Evolutionary conservation across 768 basidiomycete species (phyloP).

Genomic region (Termitomyces bulborhizus): DNA sequence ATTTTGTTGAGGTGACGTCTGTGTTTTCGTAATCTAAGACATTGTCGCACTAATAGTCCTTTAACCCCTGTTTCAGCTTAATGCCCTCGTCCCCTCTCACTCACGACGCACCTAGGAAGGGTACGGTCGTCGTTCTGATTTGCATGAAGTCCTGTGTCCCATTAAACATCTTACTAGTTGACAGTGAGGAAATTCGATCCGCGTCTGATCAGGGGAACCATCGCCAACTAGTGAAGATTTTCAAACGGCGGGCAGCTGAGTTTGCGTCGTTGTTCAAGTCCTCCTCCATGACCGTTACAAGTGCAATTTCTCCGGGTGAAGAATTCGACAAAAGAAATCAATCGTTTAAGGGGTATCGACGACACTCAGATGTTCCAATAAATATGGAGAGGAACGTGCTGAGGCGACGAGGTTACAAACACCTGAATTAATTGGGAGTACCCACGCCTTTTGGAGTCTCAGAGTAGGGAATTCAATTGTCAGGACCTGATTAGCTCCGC

Average conservation of each 20-base stretch:
- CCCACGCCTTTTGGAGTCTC: no score
- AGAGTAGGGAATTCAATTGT: no score
- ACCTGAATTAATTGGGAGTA: neutral
- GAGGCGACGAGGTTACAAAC: neutral
- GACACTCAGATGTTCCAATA: neutral
- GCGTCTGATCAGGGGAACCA: neutral
- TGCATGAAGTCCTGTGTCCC: neutral
- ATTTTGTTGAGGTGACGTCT: neutral
- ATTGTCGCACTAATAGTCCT: neutral
- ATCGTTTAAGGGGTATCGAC: neutral
- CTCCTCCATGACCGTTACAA: no score
- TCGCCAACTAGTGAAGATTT: neutral
- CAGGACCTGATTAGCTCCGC: no score
- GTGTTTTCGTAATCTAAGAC: neutral
- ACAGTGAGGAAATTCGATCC: neutral
- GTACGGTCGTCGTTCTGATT: neutral
- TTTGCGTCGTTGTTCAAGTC: neutral
- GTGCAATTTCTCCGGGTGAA: neutral
- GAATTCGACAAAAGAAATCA: neutral
- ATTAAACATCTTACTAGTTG: neutral
- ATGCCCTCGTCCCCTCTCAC: no score
- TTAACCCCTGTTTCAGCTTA: neutral
- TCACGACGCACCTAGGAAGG: neutral
- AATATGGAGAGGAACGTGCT: neutral
- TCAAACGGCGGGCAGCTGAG: neutral